These are phyloP conservation scores for Aspergillus arachidicola DNA, from an alignment of 2,329 filamentous ascomycete genomes.

Conservation along the genomic window DNA sequence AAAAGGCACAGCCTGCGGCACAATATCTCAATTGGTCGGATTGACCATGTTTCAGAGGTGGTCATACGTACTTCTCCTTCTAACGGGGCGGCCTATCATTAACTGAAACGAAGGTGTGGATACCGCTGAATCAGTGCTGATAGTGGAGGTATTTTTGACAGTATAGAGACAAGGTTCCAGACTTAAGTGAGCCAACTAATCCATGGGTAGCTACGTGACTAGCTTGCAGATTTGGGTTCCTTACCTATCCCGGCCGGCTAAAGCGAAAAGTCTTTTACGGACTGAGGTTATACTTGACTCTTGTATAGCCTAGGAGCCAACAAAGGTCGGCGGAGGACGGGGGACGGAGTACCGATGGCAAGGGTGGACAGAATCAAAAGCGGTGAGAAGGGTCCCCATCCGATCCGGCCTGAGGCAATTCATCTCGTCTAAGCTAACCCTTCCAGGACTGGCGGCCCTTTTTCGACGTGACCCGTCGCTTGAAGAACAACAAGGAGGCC, in stretches of 20 bases:
- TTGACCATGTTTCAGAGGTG: background rate
- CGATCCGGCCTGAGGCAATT: background rate
- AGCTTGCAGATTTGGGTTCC: background rate
- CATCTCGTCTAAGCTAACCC: background rate
- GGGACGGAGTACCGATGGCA: background rate
- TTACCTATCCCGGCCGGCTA: background rate
- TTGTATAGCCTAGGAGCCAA: background rate
- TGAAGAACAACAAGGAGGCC: background rate
- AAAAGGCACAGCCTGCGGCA: background rate
- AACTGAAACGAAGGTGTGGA: background rate
- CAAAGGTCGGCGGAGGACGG: background rate
- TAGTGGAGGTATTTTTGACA: background rate
- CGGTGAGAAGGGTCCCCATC: background rate
- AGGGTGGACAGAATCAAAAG: slow-evolving; percentile 4
- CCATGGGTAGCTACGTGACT: background rate
- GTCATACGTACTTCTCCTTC: background rate
- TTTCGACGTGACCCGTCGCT: background rate
- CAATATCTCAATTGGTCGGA: background rate
- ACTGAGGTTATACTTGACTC: background rate
- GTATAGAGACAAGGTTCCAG: background rate
- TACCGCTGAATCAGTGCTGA: background rate
- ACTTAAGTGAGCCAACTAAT: background rate
- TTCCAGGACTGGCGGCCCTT: background rate
- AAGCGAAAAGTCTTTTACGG: background rate
- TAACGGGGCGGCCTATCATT: background rate